A percentile compares a stretch with the other conserved stretches of the same genome.
These are phyloP conservation scores for Salix viminalis DNA, from an alignment of 345 rosid species.

Conservation along the genomic window DNA sequence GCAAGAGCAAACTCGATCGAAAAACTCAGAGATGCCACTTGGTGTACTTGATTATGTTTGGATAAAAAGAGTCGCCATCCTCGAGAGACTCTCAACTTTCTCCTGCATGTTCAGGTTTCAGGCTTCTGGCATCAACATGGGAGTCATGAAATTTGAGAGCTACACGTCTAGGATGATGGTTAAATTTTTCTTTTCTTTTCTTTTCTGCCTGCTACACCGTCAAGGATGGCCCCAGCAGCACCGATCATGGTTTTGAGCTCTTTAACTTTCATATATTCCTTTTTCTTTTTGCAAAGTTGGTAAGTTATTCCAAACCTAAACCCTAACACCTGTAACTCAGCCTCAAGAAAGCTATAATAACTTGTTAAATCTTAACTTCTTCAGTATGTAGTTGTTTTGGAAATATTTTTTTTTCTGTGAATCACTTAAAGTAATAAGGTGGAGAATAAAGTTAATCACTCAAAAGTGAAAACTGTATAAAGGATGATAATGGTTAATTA, in stretches of 20 bases:
- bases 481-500: not conserved
- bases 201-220: not conserved
- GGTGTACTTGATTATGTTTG: not conserved
- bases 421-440: conserved; percentile 9
- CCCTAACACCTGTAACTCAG: not conserved
- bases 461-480: not conserved
- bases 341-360: too few relatives aligned
- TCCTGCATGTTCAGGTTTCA: not conserved
- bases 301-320: conserved; percentile 11
- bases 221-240: conserved; percentile 13
- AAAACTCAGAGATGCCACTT: not conserved
- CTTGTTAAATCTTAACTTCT: not conserved
- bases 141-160: conserved; percentile 2
- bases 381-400: not conserved
- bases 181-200: not conserved
- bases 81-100: not conserved
- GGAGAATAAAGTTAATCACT: conserved; percentile 2
- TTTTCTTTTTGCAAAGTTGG: conserved; percentile 23
- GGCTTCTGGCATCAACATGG: conserved; percentile 1
- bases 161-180: not conserved
- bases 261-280: conserved; percentile 24
- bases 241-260: conserved; percentile 1
- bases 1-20: not conserved
- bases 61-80: not conserved
- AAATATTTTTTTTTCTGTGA: conserved; percentile 1